Evolutionary conservation across 75 land plant genomes (phyloP).

Genomic region (Cupressus sempervirens): DNA sequence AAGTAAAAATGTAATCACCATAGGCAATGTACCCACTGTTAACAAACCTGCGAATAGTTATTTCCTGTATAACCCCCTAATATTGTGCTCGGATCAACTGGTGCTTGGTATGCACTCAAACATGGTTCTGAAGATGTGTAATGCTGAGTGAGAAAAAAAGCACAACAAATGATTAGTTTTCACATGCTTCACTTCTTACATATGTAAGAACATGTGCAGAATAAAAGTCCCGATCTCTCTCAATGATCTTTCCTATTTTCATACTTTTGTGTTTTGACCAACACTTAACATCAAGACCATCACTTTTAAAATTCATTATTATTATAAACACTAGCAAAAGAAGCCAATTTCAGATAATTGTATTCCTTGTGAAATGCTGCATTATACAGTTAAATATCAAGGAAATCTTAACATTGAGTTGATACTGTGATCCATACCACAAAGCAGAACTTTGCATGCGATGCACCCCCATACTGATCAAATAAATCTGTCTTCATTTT

Average conservation of each 20-base stretch:
- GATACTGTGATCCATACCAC: conserved; percentile 42
- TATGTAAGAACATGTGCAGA: not conserved
- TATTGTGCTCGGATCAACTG: conserved; percentile 89
- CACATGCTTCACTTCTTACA: not conserved
- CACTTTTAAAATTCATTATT: not conserved
- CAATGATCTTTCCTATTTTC: not conserved
- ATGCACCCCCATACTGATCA: conserved; percentile 65
- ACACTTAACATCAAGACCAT: not conserved
- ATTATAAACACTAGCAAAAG: not conserved
- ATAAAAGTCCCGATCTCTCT: not conserved
- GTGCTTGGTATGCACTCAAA: conserved; percentile 84
- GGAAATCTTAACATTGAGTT: not conserved
- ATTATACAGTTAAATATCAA: not conserved
- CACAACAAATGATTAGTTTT: not conserved
- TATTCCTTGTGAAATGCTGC: not conserved
- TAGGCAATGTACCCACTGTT: not conserved
- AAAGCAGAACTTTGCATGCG: conserved; percentile 87
- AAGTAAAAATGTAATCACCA: not conserved
- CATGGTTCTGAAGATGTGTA: conserved; percentile 75
- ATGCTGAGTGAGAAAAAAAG: conserved; percentile 46
- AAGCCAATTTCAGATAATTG: not conserved
- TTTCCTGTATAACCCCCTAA: conserved; percentile 84
- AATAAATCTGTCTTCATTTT: conserved; percentile 72
- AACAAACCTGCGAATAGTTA: conserved; percentile 74
- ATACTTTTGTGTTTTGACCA: not conserved